Conservation (phyloP, 2,329 filamentous ascomycete genomes). For the Colletotrichum cordylinicola region DNA sequence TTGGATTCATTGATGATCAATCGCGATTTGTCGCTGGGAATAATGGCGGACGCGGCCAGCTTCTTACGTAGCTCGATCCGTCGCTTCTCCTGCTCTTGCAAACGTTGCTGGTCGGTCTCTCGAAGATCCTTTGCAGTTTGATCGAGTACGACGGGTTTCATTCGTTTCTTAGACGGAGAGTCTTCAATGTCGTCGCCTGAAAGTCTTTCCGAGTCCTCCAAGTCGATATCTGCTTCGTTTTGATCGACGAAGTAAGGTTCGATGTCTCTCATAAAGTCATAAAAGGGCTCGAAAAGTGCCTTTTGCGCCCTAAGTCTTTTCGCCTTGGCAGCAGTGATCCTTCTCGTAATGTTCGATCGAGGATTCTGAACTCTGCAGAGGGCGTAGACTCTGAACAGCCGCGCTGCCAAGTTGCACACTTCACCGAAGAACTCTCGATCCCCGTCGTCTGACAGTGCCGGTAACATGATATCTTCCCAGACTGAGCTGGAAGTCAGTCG, state of each 20-base stretch:
- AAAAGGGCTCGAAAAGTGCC: conserved; percentile 32
- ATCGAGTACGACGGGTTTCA: conserved; percentile 53
- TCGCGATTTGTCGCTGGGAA: conserved; percentile 49
- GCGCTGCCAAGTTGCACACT: neutral
- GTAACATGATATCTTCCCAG: conserved; percentile 32
- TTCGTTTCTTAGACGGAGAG: conserved; percentile 48
- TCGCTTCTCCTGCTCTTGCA: conserved; percentile 60
- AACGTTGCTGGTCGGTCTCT: conserved; percentile 58
- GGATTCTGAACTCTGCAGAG: neutral
- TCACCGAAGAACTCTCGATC: neutral
- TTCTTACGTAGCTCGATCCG: conserved; percentile 50
- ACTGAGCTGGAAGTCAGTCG: conserved; percentile 19
- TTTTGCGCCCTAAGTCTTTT: conserved; percentile 28
- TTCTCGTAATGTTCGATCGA: neutral
- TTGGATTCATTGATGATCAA: conserved; percentile 74
- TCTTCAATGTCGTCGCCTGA: conserved; percentile 21
- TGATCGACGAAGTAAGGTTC: conserved; percentile 7
- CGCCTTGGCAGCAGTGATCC: conserved; percentile 22
- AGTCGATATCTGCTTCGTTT: neutral
- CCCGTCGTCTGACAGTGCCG: conserved; percentile 5
- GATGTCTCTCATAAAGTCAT: conserved; percentile 28
- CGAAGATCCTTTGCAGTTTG: conserved; percentile 58
- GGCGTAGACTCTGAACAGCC: conserved; percentile 14
- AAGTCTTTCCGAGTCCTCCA: neutral
- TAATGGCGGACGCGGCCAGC: conserved; percentile 48